Base-by-base conservation (phyloP, 805 yeast species). In the Barnettozyma populi region DNA sequence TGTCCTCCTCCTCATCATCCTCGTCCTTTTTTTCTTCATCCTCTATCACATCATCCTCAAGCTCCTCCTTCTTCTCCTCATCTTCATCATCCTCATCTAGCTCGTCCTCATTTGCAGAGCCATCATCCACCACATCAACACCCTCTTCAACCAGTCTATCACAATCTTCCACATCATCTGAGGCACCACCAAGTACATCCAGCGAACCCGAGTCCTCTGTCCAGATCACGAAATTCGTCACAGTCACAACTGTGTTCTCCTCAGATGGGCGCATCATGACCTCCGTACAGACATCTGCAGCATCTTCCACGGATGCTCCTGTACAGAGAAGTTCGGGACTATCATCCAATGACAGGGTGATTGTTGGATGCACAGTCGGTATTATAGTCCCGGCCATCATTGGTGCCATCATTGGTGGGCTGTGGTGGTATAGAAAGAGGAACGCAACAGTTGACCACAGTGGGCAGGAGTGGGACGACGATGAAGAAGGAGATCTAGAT, bases 321-420 rank as follows among this genome's bases (percentile, higher is more conserved):
- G 11, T 11, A 23, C 24, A 39, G 27, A 27, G n/a, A 13, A 21
- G 21, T 3, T 41, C 56, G 1, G 84, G 84, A 0, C 64, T 81
- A 7, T 71, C 82, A 1, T 57, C 69, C 14, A 65, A 75, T 49
- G 71, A 76, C 46, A 75, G 74, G 47, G 74, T 83, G 18, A 14
- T 41, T 31, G 31, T 41, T n/a, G 44, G 44, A 29, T 41, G 44
- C 11, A 41, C 44, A 31, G 44, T 41, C 5, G 44, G 44, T 37
- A 44, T 44, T 13, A n/a, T 24, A 4, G 46, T 43, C 3, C 46
- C 42, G 4, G 42, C 41, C 19, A 19, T 45, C 9, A 21, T 36
- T 18, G 20, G 14, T 3, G 19, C 35, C 27, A 6, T 45, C 25
- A 14, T 41, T 13, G 42, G 11, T 34, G 25, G 16, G 8, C 13